Evolutionary conservation across 202 grass and related monocot species (phyloP).

Genomic region (Digitaria exilis): DNA sequence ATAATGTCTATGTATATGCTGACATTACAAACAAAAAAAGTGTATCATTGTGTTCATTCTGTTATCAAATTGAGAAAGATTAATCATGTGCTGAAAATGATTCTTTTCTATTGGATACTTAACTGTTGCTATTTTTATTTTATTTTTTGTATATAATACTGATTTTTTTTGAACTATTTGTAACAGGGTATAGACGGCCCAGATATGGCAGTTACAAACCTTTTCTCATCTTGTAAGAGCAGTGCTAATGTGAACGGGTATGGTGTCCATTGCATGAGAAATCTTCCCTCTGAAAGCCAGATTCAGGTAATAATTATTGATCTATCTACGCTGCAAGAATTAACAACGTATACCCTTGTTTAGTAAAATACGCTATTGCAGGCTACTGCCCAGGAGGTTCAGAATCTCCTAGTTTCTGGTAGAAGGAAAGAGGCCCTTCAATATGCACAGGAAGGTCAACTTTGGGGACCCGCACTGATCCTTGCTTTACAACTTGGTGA

Average conservation of each 20-base stretch:
- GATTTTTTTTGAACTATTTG: constrained; percentile 38
- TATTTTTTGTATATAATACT: constrained; percentile 16
- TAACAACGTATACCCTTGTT: neutral
- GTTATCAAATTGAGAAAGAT: neutral
- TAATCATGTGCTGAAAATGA: neutral
- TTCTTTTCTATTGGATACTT: neutral
- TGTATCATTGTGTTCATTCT: neutral
- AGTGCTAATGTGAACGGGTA: constrained; percentile 51
- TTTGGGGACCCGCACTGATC: constrained; percentile 90
- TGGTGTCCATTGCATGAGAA: constrained; percentile 70
- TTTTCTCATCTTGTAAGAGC: constrained; percentile 77
- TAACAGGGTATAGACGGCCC: constrained; percentile 79
- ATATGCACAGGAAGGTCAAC: constrained; percentile 84
- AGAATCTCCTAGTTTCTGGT: constrained; percentile 93
- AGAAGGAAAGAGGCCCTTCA: constrained; percentile 94
- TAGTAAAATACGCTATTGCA: constrained; percentile 42
- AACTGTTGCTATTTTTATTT: neutral
- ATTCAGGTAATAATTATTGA: constrained; percentile 61
- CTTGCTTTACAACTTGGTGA: constrained; percentile 94
- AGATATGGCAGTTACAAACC: constrained; percentile 84
- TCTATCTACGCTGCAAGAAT: neutral
- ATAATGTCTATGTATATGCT: neutral
- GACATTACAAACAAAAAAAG: neutral
- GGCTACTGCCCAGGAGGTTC: constrained; percentile 80
- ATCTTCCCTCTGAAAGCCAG: constrained; percentile 74